Conservation (phyloP, 2,329 filamentous ascomycete genomes). For the Bipolaris zeicola region DNA sequence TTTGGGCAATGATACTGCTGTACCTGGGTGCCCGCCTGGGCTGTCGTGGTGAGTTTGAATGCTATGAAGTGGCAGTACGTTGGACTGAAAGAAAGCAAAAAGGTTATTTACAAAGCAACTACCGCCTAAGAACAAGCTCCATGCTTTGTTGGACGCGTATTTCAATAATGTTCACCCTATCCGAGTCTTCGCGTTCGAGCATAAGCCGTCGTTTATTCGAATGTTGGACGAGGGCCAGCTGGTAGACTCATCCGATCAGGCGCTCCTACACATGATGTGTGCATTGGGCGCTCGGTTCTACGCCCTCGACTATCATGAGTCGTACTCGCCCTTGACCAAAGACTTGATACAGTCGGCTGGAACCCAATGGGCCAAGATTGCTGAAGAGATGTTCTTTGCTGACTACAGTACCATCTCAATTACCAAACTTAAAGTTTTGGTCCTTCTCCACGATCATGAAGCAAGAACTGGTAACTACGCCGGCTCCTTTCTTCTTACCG, state of each 20-base stretch:
- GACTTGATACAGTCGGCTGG: conserved; percentile 40
- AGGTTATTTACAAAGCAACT: conserved; percentile 35
- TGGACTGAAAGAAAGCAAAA: neutral
- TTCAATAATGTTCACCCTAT: conserved; percentile 42
- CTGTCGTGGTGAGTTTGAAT: conserved; percentile 27
- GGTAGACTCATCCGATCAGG: conserved; percentile 35
- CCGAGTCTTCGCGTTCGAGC: conserved; percentile 38
- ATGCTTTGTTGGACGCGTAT: conserved; percentile 36
- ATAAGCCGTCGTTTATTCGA: conserved; percentile 42
- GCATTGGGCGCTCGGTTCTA: conserved; percentile 39
- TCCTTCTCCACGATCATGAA: conserved; percentile 42
- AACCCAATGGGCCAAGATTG: conserved; percentile 42
- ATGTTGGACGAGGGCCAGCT: conserved; percentile 43
- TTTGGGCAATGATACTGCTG: conserved; percentile 10
- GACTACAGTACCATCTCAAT: conserved; percentile 43
- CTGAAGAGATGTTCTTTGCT: conserved; percentile 42
- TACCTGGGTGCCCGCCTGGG: conserved; percentile 28
- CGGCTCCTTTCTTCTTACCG: conserved; percentile 40
- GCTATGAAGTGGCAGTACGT: neutral
- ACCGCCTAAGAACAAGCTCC: conserved; percentile 31
- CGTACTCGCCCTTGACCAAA: conserved; percentile 31
- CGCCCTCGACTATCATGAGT: conserved; percentile 39
- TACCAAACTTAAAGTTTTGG: conserved; percentile 38
- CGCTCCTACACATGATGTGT: conserved; percentile 42
- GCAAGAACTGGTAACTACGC: conserved; percentile 41